Base-by-base conservation (phyloP, 1,284 basidiomycete genomes). In the Bjerkandera adusta region DNA sequence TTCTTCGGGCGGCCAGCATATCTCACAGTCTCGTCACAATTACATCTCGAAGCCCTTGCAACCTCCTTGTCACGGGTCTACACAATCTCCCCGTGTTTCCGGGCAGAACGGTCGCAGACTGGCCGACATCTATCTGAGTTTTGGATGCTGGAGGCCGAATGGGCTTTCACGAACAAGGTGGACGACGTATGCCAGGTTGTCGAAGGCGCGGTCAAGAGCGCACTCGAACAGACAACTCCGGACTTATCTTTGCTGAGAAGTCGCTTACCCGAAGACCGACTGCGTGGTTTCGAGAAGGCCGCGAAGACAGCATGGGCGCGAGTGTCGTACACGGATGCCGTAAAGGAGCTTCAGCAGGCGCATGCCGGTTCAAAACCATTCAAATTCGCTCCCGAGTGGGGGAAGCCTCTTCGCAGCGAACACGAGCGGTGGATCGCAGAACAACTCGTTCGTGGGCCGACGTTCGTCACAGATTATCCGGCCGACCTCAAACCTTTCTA, bases 111-210 rank as follows among this genome's bases (percentile, higher is more conserved):
- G 5, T 89, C 85, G 3, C 78, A 87, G 56, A 98, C 96, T 1
- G 83, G 81, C 40, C 77, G 96, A n/a, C 96, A 99, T 66, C 77
- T 99, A 5, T 83, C 92, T 39, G 97, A 99, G 64, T 99, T 99
- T 66, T 97, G 92, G 90, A 99, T 99, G 96, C 78, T 97, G 47
- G 96, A 99, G 68, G 93, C 89, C 0, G 96, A 97, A 63, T 83
- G 90, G 72, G 82, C 82, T 0, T 89, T 89, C 61, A 68, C 65
- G 24, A 58, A 61, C 24, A 57, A 61, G 12, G 67, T 85, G 5
- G 63, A 67, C 1, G 78, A 80, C 16, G 67, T 97, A 12, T 88
- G 90, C 63, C 68, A 72, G 32, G 70, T 92, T 18, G 82, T 88
- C 1, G 92, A 97, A 66, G 74, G 71, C 18, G 73, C 78, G 1